phyloP scores from a whole-genome alignment of 2,329 filamentous ascomycete species.

The Trichoderma hamatum region DNA sequence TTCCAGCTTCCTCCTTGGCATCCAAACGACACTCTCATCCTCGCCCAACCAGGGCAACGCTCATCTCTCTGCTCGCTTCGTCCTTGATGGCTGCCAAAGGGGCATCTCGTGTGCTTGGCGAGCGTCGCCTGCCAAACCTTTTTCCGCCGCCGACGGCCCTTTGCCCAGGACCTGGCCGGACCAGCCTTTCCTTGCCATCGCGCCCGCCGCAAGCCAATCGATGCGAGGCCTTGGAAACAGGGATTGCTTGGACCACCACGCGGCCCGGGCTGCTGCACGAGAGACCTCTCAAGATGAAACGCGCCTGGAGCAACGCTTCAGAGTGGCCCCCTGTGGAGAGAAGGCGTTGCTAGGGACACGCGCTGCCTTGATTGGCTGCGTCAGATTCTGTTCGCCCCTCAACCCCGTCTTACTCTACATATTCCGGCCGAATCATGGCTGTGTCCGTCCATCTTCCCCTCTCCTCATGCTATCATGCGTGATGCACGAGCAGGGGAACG shows the following conservation, averaged over 20 bases:
- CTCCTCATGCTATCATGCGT: slow-evolving; percentile 15
- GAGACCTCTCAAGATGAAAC: slow-evolving; percentile 51
- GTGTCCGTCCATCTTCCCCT: slow-evolving; percentile 11
- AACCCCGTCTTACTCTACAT: slow-evolving; percentile 24
- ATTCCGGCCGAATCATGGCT: slow-evolving; percentile 25
- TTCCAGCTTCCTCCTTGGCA: not conserved
- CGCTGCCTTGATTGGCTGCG: slow-evolving; percentile 32
- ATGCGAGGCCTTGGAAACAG: slow-evolving; percentile 2
- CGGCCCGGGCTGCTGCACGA: slow-evolving; percentile 21
- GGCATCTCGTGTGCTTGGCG: not conserved
- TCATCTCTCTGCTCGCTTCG: not conserved
- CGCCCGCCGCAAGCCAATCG: slow-evolving; percentile 3
- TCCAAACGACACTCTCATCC: not conserved
- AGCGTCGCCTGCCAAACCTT: slow-evolving; percentile 10
- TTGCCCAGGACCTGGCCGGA: not conserved
- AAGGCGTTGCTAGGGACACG: slow-evolving; percentile 42
- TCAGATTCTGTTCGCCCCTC: slow-evolving; percentile 32
- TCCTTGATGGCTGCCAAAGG: not conserved
- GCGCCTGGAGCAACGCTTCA: slow-evolving; percentile 46
- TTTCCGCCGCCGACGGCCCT: slow-evolving; percentile 16
- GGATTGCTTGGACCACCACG: not conserved
- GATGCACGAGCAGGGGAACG: slow-evolving; percentile 8
- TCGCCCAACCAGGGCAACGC: not conserved
- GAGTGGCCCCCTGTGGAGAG: slow-evolving; percentile 27
- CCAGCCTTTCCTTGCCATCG: not conserved